Conservation (phyloP, 2,329 filamentous ascomycete species). For the Oidium heveae region DNA sequence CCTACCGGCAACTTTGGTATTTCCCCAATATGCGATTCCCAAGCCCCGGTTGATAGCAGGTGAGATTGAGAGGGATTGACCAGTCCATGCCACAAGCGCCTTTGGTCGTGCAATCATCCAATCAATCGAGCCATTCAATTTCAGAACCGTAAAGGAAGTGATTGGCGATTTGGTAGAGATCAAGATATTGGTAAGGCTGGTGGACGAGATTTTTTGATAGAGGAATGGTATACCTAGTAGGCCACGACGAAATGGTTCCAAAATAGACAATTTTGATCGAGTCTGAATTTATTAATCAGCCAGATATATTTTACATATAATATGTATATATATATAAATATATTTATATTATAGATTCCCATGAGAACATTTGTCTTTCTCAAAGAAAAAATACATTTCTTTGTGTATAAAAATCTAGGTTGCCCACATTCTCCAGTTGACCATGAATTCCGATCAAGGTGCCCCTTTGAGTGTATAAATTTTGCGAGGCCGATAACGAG, state of each 20-base stretch:
- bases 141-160: constrained; percentile 67
- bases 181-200: constrained; percentile 65
- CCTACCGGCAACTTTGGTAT: constrained; percentile 64
- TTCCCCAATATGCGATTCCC: constrained; percentile 74
- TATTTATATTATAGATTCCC: too few species aligned
- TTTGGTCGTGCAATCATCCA: constrained; percentile 82
- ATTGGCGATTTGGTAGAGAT: constrained; percentile 69
- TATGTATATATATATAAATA: too few species aligned
- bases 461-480: constrained; percentile 74
- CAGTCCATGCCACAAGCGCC: constrained; percentile 88
- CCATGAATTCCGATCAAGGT: constrained; percentile 77
- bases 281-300: constrained; percentile 24
- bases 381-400: neutral
- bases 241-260: constrained; percentile 61
- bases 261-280: constrained; percentile 66
- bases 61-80: constrained; percentile 53
- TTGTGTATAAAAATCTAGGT: neutral
- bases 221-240: constrained; percentile 76
- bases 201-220: constrained; percentile 75
- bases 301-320: neutral
- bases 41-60: constrained; percentile 53
- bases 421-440: constrained; percentile 61
- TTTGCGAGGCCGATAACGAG: constrained; percentile 75
- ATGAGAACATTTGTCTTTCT: neutral
- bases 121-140: constrained; percentile 79